Evolutionary conservation across 331 rosid species (phyloP).

Genomic region (Acacia pycnantha): DNA sequence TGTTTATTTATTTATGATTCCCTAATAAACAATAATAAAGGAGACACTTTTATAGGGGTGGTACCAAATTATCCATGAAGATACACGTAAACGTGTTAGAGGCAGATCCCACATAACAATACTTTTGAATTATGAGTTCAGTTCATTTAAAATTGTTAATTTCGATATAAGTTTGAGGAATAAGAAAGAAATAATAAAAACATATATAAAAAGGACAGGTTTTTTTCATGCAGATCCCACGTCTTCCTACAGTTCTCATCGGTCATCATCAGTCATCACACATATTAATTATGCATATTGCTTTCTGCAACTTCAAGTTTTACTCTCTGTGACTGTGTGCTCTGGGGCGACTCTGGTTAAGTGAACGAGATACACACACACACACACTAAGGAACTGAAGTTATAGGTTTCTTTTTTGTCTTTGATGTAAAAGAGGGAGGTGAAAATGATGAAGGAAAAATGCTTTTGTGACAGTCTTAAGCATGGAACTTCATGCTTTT

Average conservation of each 20-base stretch:
- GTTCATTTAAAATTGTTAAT: not conserved
- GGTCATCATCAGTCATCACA: not conserved
- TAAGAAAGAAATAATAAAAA: slow-evolving; percentile 18
- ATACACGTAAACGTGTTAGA: not conserved
- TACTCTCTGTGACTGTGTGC: not conserved
- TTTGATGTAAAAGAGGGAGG: slow-evolving; percentile 37
- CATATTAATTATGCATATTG: not conserved
- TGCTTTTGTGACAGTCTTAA: slow-evolving; percentile 45
- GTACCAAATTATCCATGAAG: not conserved
- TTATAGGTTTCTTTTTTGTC: slow-evolving; percentile 19
- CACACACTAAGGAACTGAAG: not conserved
- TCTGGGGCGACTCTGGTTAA: not conserved
- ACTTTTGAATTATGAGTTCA: not conserved
- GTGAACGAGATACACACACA: not conserved
- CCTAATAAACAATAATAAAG: slow-evolving; percentile 34
- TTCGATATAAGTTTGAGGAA: slow-evolving; percentile 16
- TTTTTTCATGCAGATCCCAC: slow-evolving; percentile 48
- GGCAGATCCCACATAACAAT: not conserved
- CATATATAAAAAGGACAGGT: slow-evolving; percentile 10
- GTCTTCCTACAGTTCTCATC: slow-evolving; percentile 24
- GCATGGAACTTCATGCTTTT: slow-evolving; percentile 43
- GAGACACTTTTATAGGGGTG: not conserved
- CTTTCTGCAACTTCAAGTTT: not conserved
- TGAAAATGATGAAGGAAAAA: slow-evolving; percentile 36
- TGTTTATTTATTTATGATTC: not conserved